Conservation (phyloP, 345 rosid species). For the Psidium friedrichsthalianum region DNA sequence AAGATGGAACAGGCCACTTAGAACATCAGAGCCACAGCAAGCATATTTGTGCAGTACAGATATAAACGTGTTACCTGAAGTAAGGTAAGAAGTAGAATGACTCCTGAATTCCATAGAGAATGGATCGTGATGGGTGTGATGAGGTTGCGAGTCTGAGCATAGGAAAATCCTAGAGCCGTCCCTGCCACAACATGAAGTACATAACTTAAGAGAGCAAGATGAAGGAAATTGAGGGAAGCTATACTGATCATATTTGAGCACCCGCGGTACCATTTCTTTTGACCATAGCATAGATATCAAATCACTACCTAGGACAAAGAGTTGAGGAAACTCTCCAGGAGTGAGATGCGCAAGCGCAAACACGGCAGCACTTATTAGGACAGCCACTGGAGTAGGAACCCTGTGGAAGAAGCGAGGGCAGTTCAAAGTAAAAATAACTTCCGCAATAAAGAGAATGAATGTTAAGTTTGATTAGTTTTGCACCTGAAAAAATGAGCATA, state of each 20-base stretch:
- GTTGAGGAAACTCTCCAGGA: conserved; percentile 87
- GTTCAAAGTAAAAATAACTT: not conserved
- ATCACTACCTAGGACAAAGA: conserved; percentile 57
- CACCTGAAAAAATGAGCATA: not conserved
- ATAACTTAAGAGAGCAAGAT: not conserved
- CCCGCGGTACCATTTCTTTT: not conserved
- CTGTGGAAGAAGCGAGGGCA: conserved; percentile 16
- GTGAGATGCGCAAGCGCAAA: conserved; percentile 90
- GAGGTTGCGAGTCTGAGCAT: conserved; percentile 90
- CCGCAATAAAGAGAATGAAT: not conserved
- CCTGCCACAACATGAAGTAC: conserved; percentile 22
- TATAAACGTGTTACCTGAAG: conserved; percentile 50
- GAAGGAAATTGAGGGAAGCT: not conserved
- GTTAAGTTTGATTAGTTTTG: not conserved
- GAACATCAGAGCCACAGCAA: not conserved
- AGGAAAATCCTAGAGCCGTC: conserved; percentile 59
- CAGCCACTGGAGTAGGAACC: conserved; percentile 84
- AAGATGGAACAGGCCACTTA: not conserved
- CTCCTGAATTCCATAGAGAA: conserved; percentile 85
- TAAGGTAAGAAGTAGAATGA: conserved; percentile 67
- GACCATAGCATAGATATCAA: not conserved
- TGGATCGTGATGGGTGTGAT: conserved; percentile 70
- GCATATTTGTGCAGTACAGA: not conserved
- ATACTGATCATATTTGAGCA: not conserved
- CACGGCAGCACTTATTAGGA: conserved; percentile 76